Conservation (phyloP, 495 filamentous ascomycete genomes). For the Xylaria longipes region DNA sequence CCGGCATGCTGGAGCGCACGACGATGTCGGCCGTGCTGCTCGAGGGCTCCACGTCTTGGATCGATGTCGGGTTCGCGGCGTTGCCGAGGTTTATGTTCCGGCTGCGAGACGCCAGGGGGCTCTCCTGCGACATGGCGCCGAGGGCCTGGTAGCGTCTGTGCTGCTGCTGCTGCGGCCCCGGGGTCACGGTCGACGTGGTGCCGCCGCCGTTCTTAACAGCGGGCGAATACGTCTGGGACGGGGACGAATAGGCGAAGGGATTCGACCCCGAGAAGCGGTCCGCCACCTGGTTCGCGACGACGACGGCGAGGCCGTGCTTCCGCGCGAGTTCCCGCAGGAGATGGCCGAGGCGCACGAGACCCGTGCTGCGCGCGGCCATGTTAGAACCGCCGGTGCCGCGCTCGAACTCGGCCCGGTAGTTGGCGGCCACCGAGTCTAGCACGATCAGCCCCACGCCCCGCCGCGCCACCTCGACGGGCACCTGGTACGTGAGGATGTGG, state of each 20-base stretch:
- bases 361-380: constrained; percentile 67
- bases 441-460: constrained; percentile 81
- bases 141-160: neutral
- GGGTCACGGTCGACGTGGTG: neutral
- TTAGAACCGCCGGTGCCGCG: constrained; percentile 52
- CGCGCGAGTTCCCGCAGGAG: constrained; percentile 76
- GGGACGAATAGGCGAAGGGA: constrained; percentile 26
- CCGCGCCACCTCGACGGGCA: constrained; percentile 79
- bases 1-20: constrained; percentile 40
- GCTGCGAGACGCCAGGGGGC: constrained; percentile 48
- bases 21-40: constrained; percentile 36
- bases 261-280: constrained; percentile 69
- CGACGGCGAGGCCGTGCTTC: constrained; percentile 76
- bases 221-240: constrained; percentile 14
- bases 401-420: constrained; percentile 90
- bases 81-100: constrained; percentile 10
- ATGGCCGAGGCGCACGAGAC: constrained; percentile 79
- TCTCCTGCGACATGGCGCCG: constrained; percentile 41
- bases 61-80: neutral
- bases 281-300: constrained; percentile 94
- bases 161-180: constrained; percentile 3
- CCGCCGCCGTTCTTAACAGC: constrained; percentile 15
- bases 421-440: constrained; percentile 90
- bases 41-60: constrained; percentile 27
- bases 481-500: constrained; percentile 89